Base-by-base conservation (phyloP, 2,329 filamentous ascomycete species). In the Albifimbria verrucaria region DNA sequence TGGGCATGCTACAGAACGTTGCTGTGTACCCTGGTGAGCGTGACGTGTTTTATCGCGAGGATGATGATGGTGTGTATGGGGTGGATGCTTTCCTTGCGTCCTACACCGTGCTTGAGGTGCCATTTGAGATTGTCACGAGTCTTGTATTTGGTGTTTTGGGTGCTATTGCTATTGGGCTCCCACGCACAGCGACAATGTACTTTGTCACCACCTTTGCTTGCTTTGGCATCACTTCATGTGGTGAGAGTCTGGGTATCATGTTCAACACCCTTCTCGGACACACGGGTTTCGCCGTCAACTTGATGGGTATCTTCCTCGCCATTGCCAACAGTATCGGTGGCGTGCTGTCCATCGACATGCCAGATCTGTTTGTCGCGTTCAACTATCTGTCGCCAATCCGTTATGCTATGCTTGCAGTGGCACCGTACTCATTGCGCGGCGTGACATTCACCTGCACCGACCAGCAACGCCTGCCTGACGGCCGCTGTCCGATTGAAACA, bases 1-100 rank as follows among this genome's bases (percentile, higher is more conserved):
- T 89, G 2, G 88, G 88, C 24, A 90, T 92, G 87, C 77, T 92
- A 12, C 87, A 92, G 66, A 91, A 91, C 62, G 85, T 91, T 4
- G 86, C 87, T 3, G 78, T 89, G 7, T 91, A 91, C 62, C 88
- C 88, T 0, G 74, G 74, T 41, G 88, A 91, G 63, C 78, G 87
- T 4, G 87, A 90, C 52, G 87, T 91, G 1, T 92, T 91, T 66
- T 90, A 91, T 63, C 81, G 86, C 58, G 89, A 92, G 69, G 81
- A 89, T 60, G 86, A 87, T 55, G 89, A 92, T 66, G 80, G 82
- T 7, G 84, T 87, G 2, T 92, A 92, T 64, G 77, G 83, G 4
- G 81, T 87, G 2, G 85, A 88, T 58, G 83, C 86, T 0, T 92
- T 92, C 69, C 78, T 91, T 23, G 70, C 84, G 1, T 82, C 85